These are phyloP conservation scores for Pseudomonodictys pantanalensis DNA, from an alignment of 495 filamentous ascomycete genomes.

Conservation along the genomic window DNA sequence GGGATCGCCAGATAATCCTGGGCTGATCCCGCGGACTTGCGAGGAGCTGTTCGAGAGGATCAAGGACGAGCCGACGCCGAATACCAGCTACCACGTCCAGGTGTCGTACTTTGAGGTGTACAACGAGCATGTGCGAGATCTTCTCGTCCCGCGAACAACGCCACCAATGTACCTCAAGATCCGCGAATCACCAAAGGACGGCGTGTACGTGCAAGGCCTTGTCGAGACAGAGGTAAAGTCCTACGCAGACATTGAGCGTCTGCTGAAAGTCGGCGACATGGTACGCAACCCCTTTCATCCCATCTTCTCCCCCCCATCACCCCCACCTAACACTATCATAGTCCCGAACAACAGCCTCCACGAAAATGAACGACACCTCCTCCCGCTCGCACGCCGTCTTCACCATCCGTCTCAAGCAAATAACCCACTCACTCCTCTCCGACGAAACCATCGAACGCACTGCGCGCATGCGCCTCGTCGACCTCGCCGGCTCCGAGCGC, in stretches of 20 bases:
- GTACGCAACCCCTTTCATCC: conserved; percentile 9
- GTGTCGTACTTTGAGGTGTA: conserved; percentile 99
- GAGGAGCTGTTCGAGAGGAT: conserved; percentile 95
- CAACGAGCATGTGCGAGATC: conserved; percentile 97
- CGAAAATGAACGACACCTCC: conserved; percentile 99
- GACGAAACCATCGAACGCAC: conserved; percentile 94
- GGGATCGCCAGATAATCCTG: conserved; percentile 82
- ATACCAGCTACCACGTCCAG: conserved; percentile 92
- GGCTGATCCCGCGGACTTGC: conserved; percentile 95
- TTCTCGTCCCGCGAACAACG: conserved; percentile 74
- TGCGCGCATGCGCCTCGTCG: conserved; percentile 90
- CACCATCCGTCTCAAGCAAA: conserved; percentile 95
- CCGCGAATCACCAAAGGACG: conserved; percentile 89
- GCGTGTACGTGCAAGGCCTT: conserved; percentile 95
- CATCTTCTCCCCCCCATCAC: not conserved
- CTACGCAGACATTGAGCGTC: conserved; percentile 75
- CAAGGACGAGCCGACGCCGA: conserved; percentile 74
- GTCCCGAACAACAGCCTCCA: conserved; percentile 88
- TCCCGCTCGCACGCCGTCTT: conserved; percentile 95
- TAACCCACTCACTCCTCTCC: conserved; percentile 87
- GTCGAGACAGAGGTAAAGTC: conserved; percentile 86
- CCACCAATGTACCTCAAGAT: conserved; percentile 94
- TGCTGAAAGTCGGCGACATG: conserved; percentile 84
- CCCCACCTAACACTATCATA: conserved; percentile 12
- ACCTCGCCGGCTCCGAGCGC: conserved; percentile 91